These are phyloP conservation scores for Aureobasidium sp. DNA, from an alignment of 2,329 filamentous ascomycete genomes.

Conservation along the genomic window DNA sequence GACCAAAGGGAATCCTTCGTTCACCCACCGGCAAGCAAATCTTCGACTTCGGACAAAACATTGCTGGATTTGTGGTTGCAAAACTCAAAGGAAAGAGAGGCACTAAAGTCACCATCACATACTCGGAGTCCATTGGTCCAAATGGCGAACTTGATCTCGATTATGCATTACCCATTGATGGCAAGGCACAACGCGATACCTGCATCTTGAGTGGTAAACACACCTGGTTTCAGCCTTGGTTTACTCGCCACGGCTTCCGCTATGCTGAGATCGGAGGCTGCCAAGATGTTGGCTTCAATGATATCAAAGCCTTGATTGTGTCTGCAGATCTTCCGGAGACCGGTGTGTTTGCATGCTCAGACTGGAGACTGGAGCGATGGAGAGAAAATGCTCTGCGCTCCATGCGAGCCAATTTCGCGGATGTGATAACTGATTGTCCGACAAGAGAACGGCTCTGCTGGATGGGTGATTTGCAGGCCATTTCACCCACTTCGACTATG, in stretches of 20 bases:
- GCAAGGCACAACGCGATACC: background rate
- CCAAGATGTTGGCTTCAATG: slow-evolving; percentile 1
- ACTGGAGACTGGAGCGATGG: slow-evolving; percentile 4
- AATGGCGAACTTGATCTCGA: slow-evolving; percentile 2
- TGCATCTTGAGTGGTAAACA: background rate
- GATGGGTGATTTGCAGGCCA: slow-evolving; percentile 9
- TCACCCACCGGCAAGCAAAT: slow-evolving; percentile 7
- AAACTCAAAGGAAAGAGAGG: background rate
- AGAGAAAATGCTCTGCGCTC: background rate
- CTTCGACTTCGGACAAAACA: slow-evolving; percentile 7
- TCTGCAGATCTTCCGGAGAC: background rate
- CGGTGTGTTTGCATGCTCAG: background rate
- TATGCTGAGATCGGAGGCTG: background rate
- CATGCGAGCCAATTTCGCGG: slow-evolving; percentile 5
- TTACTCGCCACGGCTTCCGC: slow-evolving; percentile 2
- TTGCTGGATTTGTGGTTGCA: slow-evolving; percentile 3
- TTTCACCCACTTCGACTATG: background rate
- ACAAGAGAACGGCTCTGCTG: background rate
- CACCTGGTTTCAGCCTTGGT: slow-evolving; percentile 1
- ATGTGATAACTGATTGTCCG: slow-evolving; percentile 2
- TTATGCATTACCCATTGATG: background rate
- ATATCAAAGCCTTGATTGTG: background rate
- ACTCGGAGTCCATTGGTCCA: background rate
- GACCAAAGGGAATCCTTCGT: background rate
- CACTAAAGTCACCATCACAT: background rate